A percentile compares a stretch with the other conserved stretches of the same genome.
Conservation (phyloP, 176 grass and related monocot genomes). For the Tillandsia leiboldiana region DNA sequence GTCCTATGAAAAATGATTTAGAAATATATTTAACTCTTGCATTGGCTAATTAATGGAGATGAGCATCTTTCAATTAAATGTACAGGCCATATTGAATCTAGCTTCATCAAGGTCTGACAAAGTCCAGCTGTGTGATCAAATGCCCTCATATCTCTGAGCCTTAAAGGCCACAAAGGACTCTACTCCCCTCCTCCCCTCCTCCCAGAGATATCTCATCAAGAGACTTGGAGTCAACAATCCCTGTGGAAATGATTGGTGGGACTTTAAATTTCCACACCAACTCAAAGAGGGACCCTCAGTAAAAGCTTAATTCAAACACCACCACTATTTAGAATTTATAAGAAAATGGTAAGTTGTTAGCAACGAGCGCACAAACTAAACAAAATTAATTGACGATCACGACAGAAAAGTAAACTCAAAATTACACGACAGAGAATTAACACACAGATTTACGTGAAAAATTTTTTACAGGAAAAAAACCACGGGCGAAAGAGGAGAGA, state of each 20-base stretch:
- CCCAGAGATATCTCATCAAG: neutral
- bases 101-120: neutral
- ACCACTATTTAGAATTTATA: too few species aligned
- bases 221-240: neutral
- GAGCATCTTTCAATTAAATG: neutral
- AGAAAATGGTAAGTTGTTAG: too few species aligned
- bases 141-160: neutral
- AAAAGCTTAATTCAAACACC: too few species aligned
- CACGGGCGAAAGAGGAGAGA: too few species aligned
- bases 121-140: neutral
- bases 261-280: neutral
- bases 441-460: too few species aligned
- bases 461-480: too few species aligned
- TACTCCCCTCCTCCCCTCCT: neutral
- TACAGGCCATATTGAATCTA: slow-evolving; percentile 1
- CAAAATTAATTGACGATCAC: too few species aligned
- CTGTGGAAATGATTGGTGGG: slow-evolving; percentile 10
- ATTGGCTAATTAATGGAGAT: neutral
- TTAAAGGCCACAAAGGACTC: neutral
- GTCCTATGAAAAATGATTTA: too few species aligned
- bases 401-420: too few species aligned
- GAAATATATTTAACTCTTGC: neutral
- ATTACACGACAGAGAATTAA: too few species aligned
- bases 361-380: too few species aligned
- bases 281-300: neutral